Evolutionary conservation across 2,329 filamentous ascomycete genomes (phyloP), one percentile per base, ranked within the genome.

Genomic region (Epichloe sylvatica): DNA sequence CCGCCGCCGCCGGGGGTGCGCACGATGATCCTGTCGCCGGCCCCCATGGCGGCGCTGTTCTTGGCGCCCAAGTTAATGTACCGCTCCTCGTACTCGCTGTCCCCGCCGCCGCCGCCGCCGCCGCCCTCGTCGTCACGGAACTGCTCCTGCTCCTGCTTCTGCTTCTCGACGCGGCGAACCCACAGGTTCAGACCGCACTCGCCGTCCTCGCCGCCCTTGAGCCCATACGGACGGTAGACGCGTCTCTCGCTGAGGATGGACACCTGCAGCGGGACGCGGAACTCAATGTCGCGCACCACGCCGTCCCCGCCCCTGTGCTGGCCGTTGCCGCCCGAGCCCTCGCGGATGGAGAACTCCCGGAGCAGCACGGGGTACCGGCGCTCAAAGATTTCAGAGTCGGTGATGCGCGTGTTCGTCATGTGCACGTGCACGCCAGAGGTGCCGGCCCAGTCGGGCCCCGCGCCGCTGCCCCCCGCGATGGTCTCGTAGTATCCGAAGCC

Each of bases 331-430:
- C 78, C 80, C 15, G 78, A 83, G 0, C 76, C 80, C 1, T 69
- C 56, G 2, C 86, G 68, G 12, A 90, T 67, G 5, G 75, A 76
- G 60, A 90, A 90, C 59, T 87, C 78, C 2, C 80, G 71, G 12
- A 91, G 68, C 0, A 90, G 64, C 1, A 89, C 84, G 0, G 86
- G 86, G 59, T 90, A 89, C 3, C 69, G 59, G 36, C 67, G 60
- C 55, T 71, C 69, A 17, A 71, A 70, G 19, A 71, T 68, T 52
- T 71, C 69, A 3, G 67, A 66, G 55, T 71, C 69, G 0, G 69
- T 90, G 60, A 90, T 90, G 6, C 85, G 77, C 5, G 85, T 90
- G 60, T 91, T 91, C 1, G 86, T 90, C 84, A 90, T 71, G 57
- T 71, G 69, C 4, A 67, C 67, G 51, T 71, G 69, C 13, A 71